A percentile compares a stretch with the other conserved stretches of the same genome.
phyloP scores from a whole-genome alignment of 2,329 filamentous ascomycete genomes.

The Aspergillus uvarum region DNA sequence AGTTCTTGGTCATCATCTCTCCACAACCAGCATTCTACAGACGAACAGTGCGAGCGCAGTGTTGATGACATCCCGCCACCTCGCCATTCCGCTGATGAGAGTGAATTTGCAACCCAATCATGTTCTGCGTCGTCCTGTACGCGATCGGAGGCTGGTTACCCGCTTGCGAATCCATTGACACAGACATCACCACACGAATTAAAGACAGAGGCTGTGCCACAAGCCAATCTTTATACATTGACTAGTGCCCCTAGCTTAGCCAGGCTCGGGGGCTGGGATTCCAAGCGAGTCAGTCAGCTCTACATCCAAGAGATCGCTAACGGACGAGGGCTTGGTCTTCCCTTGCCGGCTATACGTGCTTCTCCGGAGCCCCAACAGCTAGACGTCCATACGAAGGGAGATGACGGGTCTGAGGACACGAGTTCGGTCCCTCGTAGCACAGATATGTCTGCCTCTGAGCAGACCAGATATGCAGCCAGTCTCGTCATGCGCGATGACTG shows the following conservation, averaged over 20 bases:
- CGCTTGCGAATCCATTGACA: slow-evolving; percentile 11
- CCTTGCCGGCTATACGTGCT: slow-evolving; percentile 19
- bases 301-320: slow-evolving; percentile 52
- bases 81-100: slow-evolving; percentile 27
- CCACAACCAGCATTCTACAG: slow-evolving; percentile 36
- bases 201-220: slow-evolving; percentile 36
- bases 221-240: slow-evolving; percentile 45
- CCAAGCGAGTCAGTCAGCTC: slow-evolving; percentile 55
- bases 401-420: slow-evolving; percentile 34
- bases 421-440: slow-evolving; percentile 36
- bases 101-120: slow-evolving; percentile 32
- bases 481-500: slow-evolving; percentile 48
- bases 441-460: slow-evolving; percentile 26
- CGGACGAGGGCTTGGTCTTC: slow-evolving; percentile 29
- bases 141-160: slow-evolving; percentile 40
- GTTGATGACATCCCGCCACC: slow-evolving; percentile 37
- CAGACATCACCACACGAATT: slow-evolving; percentile 43
- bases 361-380: slow-evolving; percentile 25
- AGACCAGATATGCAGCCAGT: slow-evolving; percentile 41
- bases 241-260: slow-evolving; percentile 54
- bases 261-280: slow-evolving; percentile 55
- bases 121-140: slow-evolving; percentile 37
- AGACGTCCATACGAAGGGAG: slow-evolving; percentile 13
- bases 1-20: slow-evolving; percentile 47
- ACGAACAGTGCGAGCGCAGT: slow-evolving; percentile 37